Conservation (phyloP, 208 protist species). For the Trypanosoma melophagium region DNA sequence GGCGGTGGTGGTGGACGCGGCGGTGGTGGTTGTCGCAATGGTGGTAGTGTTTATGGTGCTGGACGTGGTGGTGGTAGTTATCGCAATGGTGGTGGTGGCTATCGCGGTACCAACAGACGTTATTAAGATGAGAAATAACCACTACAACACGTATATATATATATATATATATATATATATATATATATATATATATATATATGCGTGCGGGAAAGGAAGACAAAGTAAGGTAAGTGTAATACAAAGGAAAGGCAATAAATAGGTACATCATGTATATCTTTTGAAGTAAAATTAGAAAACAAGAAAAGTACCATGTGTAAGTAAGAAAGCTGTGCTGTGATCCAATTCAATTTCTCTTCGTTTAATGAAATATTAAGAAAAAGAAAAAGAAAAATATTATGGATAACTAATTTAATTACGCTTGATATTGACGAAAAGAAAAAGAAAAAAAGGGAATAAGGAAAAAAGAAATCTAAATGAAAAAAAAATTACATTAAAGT, state of each 20-base stretch:
- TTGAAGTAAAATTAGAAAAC: not conserved
- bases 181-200: not conserved
- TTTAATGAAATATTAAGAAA: too few relatives aligned
- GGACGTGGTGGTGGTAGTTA: constrained; percentile 23
- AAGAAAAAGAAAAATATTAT: too few relatives aligned
- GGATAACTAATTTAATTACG: too few relatives aligned
- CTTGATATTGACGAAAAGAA: too few relatives aligned
- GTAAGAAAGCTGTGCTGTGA: too few relatives aligned
- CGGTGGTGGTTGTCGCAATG: constrained; percentile 20
- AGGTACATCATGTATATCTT: constrained; percentile 14
- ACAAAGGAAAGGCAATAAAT: constrained; percentile 8
- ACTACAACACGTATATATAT: constrained; percentile 5
- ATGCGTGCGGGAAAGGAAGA: constrained; percentile 6
- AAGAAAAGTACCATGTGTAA: not conserved
- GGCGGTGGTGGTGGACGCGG: constrained; percentile 23
- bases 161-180: constrained; percentile 12
- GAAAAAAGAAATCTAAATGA: too few relatives aligned
- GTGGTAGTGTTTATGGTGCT: constrained; percentile 27
- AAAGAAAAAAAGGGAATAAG: too few relatives aligned
- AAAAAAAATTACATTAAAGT: too few relatives aligned
- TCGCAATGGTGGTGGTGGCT: constrained; percentile 1
- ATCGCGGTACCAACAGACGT: not conserved
- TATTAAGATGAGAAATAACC: not conserved
- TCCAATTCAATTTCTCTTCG: too few relatives aligned
- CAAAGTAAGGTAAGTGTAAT: constrained; percentile 1